Evolutionary conservation across 768 basidiomycete genomes (phyloP), one percentile per base, ranked within the genome.

Genomic region (Pleurotus salmoneostramineus): DNA sequence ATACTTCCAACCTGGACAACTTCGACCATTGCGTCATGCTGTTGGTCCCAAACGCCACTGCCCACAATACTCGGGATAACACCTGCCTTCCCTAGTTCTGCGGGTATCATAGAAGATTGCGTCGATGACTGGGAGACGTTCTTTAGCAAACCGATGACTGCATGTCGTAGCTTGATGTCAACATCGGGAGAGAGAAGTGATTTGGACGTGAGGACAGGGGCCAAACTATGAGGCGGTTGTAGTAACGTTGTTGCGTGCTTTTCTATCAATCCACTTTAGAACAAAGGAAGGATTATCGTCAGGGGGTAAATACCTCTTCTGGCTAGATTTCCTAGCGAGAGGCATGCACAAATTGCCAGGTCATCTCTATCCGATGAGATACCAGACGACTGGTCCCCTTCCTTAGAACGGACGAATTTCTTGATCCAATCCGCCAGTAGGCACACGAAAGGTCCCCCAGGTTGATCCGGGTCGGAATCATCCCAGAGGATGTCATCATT

Each of bases 121-220:
- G 78, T 71, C 17, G 82, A 77, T 37, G 86, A 77, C 66, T 89
- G 88, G 2, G 93, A 84, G 2, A 99, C 76, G 67, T 98, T 91
- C 68, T 93, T 91, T 43, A 98, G 77, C 37, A 98, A 74, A 31
- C 93, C 93, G 27, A 96, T 77, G 57, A 91, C 83, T 12, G 91
- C 93, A 65, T 98, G 95, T 69, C 95, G 93, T 60, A 95, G 76
- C 69, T 94, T 91, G 67, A 92, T 77, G 66, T 93, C 89, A 6
- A 80, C 77, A 40, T 71, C 67, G 12, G 78, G 73, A 8, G 78
- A 77, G 42, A 92, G 77, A n/a, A 87, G 70, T 56, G 74, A 71
- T 14, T 70, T 69, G 4, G 88, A 88, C 6, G 81, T 75, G 47
- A 92, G 72, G 11, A 88, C 65, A 6, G 81, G 75, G 12, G 84